Conservation (phyloP, 2,329 filamentous ascomycete genomes). For the Colletotrichum graminicola region DNA sequence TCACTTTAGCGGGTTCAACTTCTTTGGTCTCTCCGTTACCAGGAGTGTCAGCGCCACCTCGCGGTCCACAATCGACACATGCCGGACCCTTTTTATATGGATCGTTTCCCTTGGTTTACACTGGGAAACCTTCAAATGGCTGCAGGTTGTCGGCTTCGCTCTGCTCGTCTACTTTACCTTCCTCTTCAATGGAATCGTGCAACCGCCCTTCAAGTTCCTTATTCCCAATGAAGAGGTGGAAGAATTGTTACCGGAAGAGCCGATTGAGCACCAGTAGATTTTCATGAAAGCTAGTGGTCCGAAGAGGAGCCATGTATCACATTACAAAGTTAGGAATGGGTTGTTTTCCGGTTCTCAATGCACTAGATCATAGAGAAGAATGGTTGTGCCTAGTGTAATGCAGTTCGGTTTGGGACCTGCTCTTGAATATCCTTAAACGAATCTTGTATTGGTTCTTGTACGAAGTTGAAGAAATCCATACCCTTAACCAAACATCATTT, state of each 20-base stretch:
- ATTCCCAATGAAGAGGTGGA: constrained; percentile 66
- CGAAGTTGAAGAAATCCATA: background rate
- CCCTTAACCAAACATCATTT: background rate
- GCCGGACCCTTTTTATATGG: constrained; percentile 98
- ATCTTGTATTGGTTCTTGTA: background rate
- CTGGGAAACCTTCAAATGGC: constrained; percentile 98
- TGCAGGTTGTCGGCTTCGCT: constrained; percentile 90
- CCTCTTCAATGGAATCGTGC: constrained; percentile 93
- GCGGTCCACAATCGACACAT: constrained; percentile 96
- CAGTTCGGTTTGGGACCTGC: background rate
- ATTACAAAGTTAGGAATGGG: background rate
- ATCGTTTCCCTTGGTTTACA: constrained; percentile 91
- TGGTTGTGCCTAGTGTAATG: background rate
- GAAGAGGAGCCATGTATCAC: background rate
- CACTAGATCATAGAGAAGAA: background rate
- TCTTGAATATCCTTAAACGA: background rate
- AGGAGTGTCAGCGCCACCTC: constrained; percentile 91
- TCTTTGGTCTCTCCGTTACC: constrained; percentile 96
- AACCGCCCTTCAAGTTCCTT: constrained; percentile 81
- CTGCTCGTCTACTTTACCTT: constrained; percentile 97
- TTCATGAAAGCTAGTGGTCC: background rate
- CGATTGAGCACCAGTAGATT: constrained; percentile 74
- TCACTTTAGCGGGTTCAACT: constrained; percentile 87
- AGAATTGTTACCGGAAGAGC: constrained; percentile 83
- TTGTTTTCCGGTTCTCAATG: background rate